Evolutionary conservation across 768 basidiomycete species (phyloP), one percentile per base, ranked within the genome.

Genomic region (Suillus occidentalis): DNA sequence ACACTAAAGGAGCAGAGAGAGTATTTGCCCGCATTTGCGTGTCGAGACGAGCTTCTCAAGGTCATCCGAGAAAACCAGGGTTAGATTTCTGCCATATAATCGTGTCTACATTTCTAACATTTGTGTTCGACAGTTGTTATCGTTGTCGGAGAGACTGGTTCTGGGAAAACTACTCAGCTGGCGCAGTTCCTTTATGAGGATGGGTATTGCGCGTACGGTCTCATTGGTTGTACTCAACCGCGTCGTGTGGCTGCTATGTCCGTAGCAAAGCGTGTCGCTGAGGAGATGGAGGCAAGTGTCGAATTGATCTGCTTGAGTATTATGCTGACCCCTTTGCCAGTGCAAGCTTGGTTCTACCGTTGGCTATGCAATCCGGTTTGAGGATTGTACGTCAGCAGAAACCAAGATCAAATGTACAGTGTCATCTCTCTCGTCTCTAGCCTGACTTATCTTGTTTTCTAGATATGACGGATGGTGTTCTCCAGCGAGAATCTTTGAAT

Each of bases 391-490:
- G 2, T 90, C 91, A 0, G 82, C 91, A 0, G 91, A 95, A 56
- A 99, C 97, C 2, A 97, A 91, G 76, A 98, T 99, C 73, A 99
- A 99, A 81, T 99, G 96, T 96, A 65, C 66, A 89, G 78, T 16
- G 28, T 47, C 10, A 53, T n/a, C 28, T 5, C 40, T 53, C 14
- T 28, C 16, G 10, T 53, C 22, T 66, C 13, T 13, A 22, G 12
- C 18, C 12, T n/a, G 31, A 37, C 64, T 6, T 62, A 47, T 22
- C 55, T 10, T 69, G 28, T 65, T 66, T 20, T 61, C 16, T 20
- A 97, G 96, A 95, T 73, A 98, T 99, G 97, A 99, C 97, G 3
- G 97, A 99, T 68, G 97, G 97, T 81, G 95, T 99, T 2, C 82
- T 99, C 10, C 87, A 99, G n/a, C 90, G 97, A 72, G 97, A 99